Evolutionary conservation across 768 basidiomycete species (phyloP).

Genomic region (Rhizopogon rudus): DNA sequence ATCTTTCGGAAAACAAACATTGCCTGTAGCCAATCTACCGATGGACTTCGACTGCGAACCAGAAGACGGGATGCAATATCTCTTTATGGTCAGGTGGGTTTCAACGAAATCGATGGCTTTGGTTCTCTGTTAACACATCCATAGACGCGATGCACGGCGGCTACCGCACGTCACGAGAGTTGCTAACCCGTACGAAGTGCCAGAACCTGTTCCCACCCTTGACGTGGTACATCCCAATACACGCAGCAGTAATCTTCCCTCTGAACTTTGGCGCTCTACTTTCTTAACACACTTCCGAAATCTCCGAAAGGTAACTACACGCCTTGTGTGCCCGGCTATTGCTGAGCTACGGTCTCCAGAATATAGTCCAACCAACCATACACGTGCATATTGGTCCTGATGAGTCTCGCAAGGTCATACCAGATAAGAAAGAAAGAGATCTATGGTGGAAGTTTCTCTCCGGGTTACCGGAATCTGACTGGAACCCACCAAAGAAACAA

Average conservation of each 20-base stretch:
- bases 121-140: constrained; percentile 7
- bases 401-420: constrained; percentile 38
- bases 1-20: constrained; percentile 60
- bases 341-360: constrained; percentile 37
- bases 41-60: constrained; percentile 60
- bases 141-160: constrained; percentile 64
- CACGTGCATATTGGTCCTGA: constrained; percentile 12
- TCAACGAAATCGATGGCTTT: not conserved
- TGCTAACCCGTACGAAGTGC: constrained; percentile 59
- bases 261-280: constrained; percentile 57
- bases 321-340: not conserved
- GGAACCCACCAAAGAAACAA: constrained; percentile 49
- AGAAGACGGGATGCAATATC: constrained; percentile 70
- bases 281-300: constrained; percentile 60
- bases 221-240: constrained; percentile 18
- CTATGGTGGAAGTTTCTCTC: constrained; percentile 77
- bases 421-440: constrained; percentile 69
- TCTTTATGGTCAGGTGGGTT: constrained; percentile 73
- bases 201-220: constrained; percentile 12
- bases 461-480: constrained; percentile 62
- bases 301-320: constrained; percentile 44
- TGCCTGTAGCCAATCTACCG: constrained; percentile 82
- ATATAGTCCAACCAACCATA: constrained; percentile 58
- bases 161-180: constrained; percentile 64
- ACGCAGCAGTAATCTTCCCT: constrained; percentile 38